Base-by-base conservation (phyloP, 495 filamentous ascomycete species). In the Glutinoglossum americanum region DNA sequence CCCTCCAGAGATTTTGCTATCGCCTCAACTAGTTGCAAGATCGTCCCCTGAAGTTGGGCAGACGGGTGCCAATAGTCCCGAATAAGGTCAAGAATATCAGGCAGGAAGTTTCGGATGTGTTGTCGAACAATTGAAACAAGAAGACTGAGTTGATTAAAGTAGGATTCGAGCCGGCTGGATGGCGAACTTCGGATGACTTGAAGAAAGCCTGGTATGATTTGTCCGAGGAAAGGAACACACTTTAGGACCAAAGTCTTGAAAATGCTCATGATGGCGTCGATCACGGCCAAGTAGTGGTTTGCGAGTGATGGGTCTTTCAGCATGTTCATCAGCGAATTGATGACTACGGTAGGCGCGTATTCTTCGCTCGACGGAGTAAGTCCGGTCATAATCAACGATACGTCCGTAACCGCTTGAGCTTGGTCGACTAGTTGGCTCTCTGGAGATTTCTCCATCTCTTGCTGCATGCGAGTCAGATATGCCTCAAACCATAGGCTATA, bases 251-350 rank as follows among this genome's bases (percentile, higher is more conserved):
- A 72, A 7, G 93, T 96, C 62, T 90, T 87, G 70, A 97, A 99
- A 56, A 97, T 97, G 57, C 85, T 94, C 79, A 99, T 96, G 61
- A 99, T 90, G 0, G 93, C 90, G 67, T 96, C 92, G 59, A 99
- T 88, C n/a, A 97, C 92, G 9, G 82, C 82, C 1, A 88, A 92
- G 64, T 99, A 92, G 63, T 93, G 87, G 61, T 90, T 83, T 6
- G 80, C 75, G 49, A 97, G 70, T 1, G 92, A 95, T 45, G 79
- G 80, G 64, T 99, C 92, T 61, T 87, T 87, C 45, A 99, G 70
- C 57, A 99, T 86, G 55, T 87, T 82, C 65, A 97, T 80, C 48
- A 99, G 72, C 0, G 90, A 90, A 62, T 93, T 92, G 64, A 99
- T 94, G 44, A 96, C 93, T 21, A 99, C 89, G 0, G 93, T 97